phyloP scores from a whole-genome alignment of 2,329 filamentous ascomycete genomes.

The Botrytis galanthina region DNA sequence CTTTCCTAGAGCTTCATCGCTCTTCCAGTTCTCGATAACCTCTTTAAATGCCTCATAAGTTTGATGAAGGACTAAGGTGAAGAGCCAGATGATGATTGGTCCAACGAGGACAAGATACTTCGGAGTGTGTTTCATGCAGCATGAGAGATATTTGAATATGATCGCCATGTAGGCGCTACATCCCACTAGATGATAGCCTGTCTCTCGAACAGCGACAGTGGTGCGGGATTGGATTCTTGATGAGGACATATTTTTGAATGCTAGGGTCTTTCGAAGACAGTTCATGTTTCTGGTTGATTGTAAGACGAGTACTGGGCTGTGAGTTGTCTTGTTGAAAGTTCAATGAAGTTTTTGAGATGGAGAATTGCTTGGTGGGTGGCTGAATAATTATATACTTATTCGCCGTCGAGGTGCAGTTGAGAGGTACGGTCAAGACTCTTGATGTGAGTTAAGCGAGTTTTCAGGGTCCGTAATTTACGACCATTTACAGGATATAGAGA shows the following conservation, averaged over 20 bases:
- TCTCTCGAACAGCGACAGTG: fast-evolving
- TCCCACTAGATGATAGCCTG: too few species aligned
- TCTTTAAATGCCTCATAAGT: not conserved
- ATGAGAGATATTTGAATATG: not conserved
- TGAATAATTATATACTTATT: not conserved
- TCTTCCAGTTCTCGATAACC: not conserved
- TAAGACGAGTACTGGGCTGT: not conserved
- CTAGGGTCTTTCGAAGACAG: not conserved
- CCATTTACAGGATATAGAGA: not conserved
- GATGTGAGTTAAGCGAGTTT: not conserved
- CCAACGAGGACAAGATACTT: not conserved
- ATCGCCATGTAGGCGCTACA: not conserved
- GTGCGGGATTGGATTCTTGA: not conserved
- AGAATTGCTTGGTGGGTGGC: not conserved
- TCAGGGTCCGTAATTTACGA: not conserved
- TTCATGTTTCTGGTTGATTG: not conserved
- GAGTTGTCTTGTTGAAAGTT: not conserved
- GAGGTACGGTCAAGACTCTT: not conserved
- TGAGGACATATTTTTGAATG: not conserved
- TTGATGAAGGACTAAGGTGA: not conserved
- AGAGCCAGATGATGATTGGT: not conserved
- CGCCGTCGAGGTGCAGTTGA: not conserved
- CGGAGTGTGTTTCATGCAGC: not conserved
- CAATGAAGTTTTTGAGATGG: not conserved
- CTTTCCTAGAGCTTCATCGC: not conserved